A percentile compares a stretch with the other conserved stretches of the same genome.
phyloP scores from a whole-genome alignment of 768 basidiomycete genomes.

The Guyanaporus albipodus region DNA sequence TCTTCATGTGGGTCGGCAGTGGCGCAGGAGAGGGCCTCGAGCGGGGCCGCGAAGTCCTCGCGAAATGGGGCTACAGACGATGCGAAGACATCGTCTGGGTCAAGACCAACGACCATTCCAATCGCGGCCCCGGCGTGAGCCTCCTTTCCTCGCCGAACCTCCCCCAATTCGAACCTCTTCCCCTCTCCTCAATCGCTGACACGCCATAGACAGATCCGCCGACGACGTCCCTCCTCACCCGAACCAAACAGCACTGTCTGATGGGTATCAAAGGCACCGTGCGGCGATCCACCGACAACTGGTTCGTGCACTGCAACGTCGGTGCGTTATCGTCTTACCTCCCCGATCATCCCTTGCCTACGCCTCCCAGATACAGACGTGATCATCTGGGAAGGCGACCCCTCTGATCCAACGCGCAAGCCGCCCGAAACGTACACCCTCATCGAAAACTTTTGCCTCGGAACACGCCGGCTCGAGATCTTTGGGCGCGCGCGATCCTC shows the following conservation, averaged over 20 bases:
- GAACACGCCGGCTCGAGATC: slow-evolving; percentile 84
- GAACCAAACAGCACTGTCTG: slow-evolving; percentile 93
- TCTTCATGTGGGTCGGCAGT: slow-evolving; percentile 95
- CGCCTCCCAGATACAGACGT: slow-evolving; percentile 93
- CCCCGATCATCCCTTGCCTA: background rate
- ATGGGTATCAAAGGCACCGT: slow-evolving; percentile 98
- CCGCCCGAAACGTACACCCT: slow-evolving; percentile 96
- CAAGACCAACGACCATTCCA: slow-evolving; percentile 76
- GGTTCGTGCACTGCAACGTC: slow-evolving; percentile 98
- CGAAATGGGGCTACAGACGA: slow-evolving; percentile 90
- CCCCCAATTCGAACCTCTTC: background rate
- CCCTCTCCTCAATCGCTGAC: slow-evolving; percentile 5
- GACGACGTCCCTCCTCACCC: slow-evolving; percentile 78
- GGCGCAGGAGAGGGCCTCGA: slow-evolving; percentile 90
- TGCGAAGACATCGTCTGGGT: slow-evolving; percentile 99
- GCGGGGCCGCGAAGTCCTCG: slow-evolving; percentile 83
- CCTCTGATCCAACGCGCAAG: slow-evolving; percentile 75
- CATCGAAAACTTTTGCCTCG: slow-evolving; percentile 97
- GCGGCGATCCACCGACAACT: slow-evolving; percentile 86
- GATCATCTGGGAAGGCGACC: slow-evolving; percentile 93
- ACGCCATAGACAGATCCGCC: slow-evolving; percentile 70
- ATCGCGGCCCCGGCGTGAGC: slow-evolving; percentile 71
- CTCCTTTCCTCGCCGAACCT: background rate
- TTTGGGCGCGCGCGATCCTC: slow-evolving; percentile 70
- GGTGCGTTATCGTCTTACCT: slow-evolving; percentile 45